Base-by-base conservation (phyloP, 2,329 filamentous ascomycete genomes). In the Penicillium sp. region DNA sequence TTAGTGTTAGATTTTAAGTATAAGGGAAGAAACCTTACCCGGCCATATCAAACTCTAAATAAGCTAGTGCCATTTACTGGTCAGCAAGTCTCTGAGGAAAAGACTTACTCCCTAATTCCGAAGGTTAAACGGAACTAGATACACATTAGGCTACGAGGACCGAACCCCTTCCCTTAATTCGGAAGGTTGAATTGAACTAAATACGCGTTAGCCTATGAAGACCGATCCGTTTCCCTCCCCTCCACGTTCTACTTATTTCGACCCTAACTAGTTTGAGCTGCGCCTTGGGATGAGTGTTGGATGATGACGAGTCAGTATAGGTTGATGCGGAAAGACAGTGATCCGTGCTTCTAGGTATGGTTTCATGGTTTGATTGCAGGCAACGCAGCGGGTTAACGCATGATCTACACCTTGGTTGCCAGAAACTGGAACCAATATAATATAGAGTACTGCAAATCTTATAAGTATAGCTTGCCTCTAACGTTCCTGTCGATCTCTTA, bases 21-120 rank as follows among this genome's bases (percentile, higher is more conserved):
- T 17, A 26, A n/a, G 41, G 47, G 47, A 45, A 13, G 28, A 49
- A 44, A 24, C 12, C 13, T 49, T 49, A 44, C 40, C 46, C 46
- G 46, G 26, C 4, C 26, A 19, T 21, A 49, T 43, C 26, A 39
- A 44, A 49, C 33, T 32, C 12, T 9, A 28, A 37, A 41, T 22
- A 26, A 33, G 9, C 12, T n/a, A 45, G 28, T 2, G 6, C 21
- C 28, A 31, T 28, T 44, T 6, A 28, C 9, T 35, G 22, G 41
- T 19, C 9, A n/a, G 17, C 3, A 22, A 31, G 17, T 22, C 26
- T 29, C 4, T 15, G 10, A 22, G 17, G 39, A 41, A 28, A 48
- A 29, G 21, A 19, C 9, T 29, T 28, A 28, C 8, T 22, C 28
- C 21, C 13, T 29, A 17, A 33, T 34, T 45, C 12, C n/a, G 43